Percentiles rank a stretch among this genome's conserved stretches.
These are phyloP conservation scores for Pythium aquatile DNA, from an alignment of 352 stramenopile species.

Conservation along the genomic window DNA sequence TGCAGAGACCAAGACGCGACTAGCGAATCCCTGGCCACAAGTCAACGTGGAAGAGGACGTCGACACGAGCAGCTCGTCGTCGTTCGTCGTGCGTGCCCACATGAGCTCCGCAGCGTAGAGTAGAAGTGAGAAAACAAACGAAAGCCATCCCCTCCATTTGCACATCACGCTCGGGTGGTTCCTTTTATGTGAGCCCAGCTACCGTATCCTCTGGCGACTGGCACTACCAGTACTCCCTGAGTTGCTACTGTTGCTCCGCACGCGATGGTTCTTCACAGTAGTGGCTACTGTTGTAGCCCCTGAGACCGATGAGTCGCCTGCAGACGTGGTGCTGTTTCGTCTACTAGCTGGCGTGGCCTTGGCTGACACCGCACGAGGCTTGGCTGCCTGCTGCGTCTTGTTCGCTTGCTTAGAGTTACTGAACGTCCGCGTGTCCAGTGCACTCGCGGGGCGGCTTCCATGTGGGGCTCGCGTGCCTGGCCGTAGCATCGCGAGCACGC, in stretches of 20 bases:
- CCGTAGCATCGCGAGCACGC: slow-evolving; percentile 24
- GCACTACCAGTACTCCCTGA: background rate
- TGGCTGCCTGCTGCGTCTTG: background rate
- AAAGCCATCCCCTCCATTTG: background rate
- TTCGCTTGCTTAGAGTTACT: slow-evolving; percentile 3
- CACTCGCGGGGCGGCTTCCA: slow-evolving; percentile 15
- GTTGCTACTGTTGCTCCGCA: slow-evolving; percentile 1
- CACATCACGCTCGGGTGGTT: background rate
- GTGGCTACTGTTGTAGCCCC: background rate
- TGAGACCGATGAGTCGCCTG: background rate
- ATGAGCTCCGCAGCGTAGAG: slow-evolving; percentile 23
- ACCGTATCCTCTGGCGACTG: background rate
- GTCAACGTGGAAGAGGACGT: slow-evolving; percentile 6
- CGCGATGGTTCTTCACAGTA: background rate
- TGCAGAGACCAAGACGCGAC: background rate
- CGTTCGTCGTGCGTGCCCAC: slow-evolving; percentile 14
- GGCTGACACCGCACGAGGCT: slow-evolving; percentile 12
- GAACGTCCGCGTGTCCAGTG: slow-evolving; percentile 1
- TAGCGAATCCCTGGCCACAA: background rate
- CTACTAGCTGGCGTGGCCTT: background rate
- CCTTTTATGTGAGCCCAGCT: slow-evolving; percentile 13
- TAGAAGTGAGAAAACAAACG: background rate
- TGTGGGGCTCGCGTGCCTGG: background rate
- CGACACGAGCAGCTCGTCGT: slow-evolving; percentile 4
- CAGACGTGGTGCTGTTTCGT: background rate